Evolutionary conservation across 805 yeast genomes (phyloP).

Genomic region (Cyberlindnera bimundalis): DNA sequence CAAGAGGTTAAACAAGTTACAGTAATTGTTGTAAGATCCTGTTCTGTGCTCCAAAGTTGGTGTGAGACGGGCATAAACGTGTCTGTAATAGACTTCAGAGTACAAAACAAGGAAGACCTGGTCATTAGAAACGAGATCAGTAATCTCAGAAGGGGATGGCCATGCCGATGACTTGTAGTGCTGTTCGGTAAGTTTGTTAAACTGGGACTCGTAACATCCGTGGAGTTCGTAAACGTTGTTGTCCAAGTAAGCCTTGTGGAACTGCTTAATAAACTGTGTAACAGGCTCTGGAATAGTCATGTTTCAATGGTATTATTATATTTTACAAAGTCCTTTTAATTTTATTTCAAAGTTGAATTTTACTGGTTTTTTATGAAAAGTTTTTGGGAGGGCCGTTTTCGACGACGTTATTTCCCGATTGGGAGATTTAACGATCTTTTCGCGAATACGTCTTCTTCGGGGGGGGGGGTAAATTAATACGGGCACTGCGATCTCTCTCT

Average conservation of each 20-base stretch:
- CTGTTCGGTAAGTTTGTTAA: conserved; percentile 43
- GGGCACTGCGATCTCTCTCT: too few species aligned
- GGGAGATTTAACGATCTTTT: neutral
- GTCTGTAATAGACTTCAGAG: conserved; percentile 49
- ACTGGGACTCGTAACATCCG: conserved; percentile 42
- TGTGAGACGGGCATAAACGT: conserved; percentile 40
- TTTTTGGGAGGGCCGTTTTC: too few species aligned
- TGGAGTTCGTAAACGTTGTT: conserved; percentile 42
- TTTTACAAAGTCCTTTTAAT: too few species aligned
- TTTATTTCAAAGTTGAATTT: too few species aligned
- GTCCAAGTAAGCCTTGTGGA: conserved; percentile 40
- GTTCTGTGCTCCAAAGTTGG: conserved; percentile 44
- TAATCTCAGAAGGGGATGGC: conserved; percentile 45
- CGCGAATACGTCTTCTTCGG: conserved; percentile 6
- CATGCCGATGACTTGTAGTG: conserved; percentile 40
- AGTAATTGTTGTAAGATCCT: conserved; percentile 46
- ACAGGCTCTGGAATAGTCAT: conserved; percentile 41
- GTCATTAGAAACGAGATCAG: conserved; percentile 42
- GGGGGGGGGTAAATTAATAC: too few species aligned
- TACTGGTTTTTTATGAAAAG: neutral
- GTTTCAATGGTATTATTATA: neutral
- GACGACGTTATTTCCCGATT: neutral
- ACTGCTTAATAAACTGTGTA: conserved; percentile 38
- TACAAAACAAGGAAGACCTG: conserved; percentile 43
- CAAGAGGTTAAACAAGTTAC: conserved; percentile 43